These are phyloP conservation scores for Fusarium drepaniforme DNA, from an alignment of 2,329 filamentous ascomycete species.

Conservation along the genomic window DNA sequence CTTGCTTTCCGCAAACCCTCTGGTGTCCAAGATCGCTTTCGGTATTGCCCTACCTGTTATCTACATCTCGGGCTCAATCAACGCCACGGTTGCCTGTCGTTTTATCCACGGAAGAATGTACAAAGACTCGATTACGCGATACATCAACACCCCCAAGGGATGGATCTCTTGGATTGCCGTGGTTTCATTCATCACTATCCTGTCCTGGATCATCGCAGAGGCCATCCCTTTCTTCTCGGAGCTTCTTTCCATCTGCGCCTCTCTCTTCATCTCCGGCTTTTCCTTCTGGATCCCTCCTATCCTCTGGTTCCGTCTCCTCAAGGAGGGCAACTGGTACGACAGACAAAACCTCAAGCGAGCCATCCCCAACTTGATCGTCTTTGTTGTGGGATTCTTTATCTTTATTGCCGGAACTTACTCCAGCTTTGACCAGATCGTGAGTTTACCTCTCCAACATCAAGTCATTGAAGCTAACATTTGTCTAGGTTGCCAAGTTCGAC, in stretches of 20 bases:
- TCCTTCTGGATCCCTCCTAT: slow-evolving; percentile 6
- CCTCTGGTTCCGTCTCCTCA: background rate
- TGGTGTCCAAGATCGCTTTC: background rate
- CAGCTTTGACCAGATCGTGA: slow-evolving; percentile 1
- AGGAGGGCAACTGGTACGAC: slow-evolving; percentile 1
- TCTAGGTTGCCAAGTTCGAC: background rate
- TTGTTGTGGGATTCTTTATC: background rate
- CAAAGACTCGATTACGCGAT: background rate
- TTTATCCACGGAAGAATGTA: slow-evolving; percentile 2
- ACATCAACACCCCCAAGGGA: slow-evolving; percentile 1
- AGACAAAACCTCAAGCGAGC: background rate
- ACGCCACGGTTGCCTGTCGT: background rate
- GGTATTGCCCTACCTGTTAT: background rate
- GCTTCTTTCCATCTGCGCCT: background rate
- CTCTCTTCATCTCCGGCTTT: slow-evolving; percentile 6
- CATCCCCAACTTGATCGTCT: background rate
- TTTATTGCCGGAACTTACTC: background rate
- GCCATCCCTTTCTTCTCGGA: slow-evolving; percentile 7
- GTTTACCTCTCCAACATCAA: background rate
- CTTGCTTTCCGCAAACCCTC: background rate
- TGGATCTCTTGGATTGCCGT: background rate
- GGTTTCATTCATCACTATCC: background rate
- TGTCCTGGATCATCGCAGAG: slow-evolving; percentile 2
- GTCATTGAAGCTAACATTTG: background rate
- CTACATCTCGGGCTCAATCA: slow-evolving; percentile 4